These are phyloP conservation scores for Oryza longistaminata DNA, from an alignment of 176 grass and related monocot genomes.

Conservation along the genomic window DNA sequence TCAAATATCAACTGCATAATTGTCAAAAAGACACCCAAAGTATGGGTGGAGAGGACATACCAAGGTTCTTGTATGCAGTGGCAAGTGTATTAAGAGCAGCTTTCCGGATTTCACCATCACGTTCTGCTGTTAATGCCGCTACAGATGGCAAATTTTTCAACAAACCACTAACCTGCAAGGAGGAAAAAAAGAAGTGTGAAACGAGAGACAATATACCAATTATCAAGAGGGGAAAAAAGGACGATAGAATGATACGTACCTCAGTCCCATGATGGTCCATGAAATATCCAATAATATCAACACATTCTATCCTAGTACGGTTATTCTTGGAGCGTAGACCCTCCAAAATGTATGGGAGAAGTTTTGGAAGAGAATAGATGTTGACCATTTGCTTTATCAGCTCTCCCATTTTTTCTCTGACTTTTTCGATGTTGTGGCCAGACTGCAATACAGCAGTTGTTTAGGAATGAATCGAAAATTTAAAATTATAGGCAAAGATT, in stretches of 20 bases:
- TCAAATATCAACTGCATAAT: neutral
- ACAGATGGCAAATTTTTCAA: constrained; percentile 96
- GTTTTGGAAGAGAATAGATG: constrained; percentile 81
- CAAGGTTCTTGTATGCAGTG: constrained; percentile 93
- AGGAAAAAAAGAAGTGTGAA: constrained; percentile 5
- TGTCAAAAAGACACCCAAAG: neutral
- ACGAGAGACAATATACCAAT: constrained; percentile 15
- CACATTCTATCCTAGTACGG: constrained; percentile 93
- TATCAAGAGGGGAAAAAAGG: neutral
- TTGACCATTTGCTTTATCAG: constrained; percentile 91
- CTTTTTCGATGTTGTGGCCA: constrained; percentile 99
- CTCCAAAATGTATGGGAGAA: constrained; percentile 91
- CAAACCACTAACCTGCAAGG: constrained; percentile 85
- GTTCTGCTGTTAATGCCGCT: constrained; percentile 82
- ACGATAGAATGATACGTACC: constrained; percentile 38
- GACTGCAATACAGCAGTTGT: constrained; percentile 50
- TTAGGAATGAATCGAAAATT: neutral
- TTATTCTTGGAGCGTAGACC: constrained; percentile 98
- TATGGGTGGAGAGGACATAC: constrained; percentile 30
- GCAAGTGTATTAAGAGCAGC: constrained; percentile 97
- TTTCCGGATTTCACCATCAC: constrained; percentile 97
- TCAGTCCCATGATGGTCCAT: constrained; percentile 84
- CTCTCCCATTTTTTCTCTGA: constrained; percentile 92
- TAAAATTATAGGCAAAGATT: neutral
- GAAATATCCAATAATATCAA: constrained; percentile 90